Percentiles rank a stretch among this genome's conserved stretches.
phyloP scores from a whole-genome alignment of 495 filamentous ascomycete species.

The Aspergillus taichungensis region DNA sequence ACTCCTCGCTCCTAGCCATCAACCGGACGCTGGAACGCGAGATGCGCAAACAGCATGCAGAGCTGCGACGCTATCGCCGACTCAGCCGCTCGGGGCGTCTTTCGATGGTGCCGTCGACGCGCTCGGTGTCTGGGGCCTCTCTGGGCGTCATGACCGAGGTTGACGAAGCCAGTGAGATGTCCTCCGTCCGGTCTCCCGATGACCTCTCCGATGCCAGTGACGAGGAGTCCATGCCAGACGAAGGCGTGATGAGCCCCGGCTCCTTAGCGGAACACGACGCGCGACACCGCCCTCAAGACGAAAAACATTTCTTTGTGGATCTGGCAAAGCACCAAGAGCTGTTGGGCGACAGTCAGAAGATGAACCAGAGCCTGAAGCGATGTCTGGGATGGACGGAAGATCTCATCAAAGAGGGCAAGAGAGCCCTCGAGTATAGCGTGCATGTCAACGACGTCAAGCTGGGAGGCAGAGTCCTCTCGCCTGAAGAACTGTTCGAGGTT shows the following conservation, averaged over 20 bases:
- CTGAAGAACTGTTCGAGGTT: conserved; percentile 52
- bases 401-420: conserved; percentile 78
- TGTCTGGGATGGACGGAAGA: conserved; percentile 83
- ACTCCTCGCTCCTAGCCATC: conserved; percentile 92
- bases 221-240: conserved; percentile 32
- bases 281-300: conserved; percentile 47
- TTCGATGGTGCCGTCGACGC: conserved; percentile 42
- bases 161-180: conserved; percentile 31
- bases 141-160: conserved; percentile 30
- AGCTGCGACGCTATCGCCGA: conserved; percentile 75
- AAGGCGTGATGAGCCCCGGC: conserved; percentile 23
- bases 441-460: conserved; percentile 67
- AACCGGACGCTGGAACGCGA: conserved; percentile 88
- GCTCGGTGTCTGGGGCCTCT: conserved; percentile 33
- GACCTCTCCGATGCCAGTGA: conserved; percentile 38
- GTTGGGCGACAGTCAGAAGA: conserved; percentile 78
- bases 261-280: conserved; percentile 34
- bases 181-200: conserved; percentile 25
- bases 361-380: conserved; percentile 85
- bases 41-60: conserved; percentile 81
- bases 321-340: conserved; percentile 82
- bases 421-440: conserved; percentile 75
- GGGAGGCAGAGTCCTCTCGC: conserved; percentile 68
- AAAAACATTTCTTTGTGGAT: conserved; percentile 70
- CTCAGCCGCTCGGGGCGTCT: conserved; percentile 69